These are phyloP conservation scores for Ceratocystis papillata DNA, from an alignment of 2,329 filamentous ascomycete genomes.

Conservation along the genomic window DNA sequence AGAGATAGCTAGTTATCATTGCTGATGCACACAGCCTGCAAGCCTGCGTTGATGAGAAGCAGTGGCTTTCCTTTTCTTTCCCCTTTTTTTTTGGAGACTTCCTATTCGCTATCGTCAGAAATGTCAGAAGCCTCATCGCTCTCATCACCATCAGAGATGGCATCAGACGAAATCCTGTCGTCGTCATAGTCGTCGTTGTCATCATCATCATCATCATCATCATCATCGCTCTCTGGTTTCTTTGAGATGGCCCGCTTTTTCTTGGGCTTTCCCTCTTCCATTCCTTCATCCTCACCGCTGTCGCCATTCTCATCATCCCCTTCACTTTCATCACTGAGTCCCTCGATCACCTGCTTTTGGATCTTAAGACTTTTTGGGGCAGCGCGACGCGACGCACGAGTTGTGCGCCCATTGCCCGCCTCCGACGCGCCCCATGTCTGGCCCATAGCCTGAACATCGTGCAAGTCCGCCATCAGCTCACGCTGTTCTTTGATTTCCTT, in stretches of 20 bases:
- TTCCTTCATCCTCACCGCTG: constrained; percentile 30
- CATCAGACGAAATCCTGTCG: background rate
- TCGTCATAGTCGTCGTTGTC: constrained; percentile 18
- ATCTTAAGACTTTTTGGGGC: constrained; percentile 22
- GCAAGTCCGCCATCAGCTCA: constrained; percentile 73
- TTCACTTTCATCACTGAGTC: constrained; percentile 28
- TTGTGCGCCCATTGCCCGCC: constrained; percentile 33
- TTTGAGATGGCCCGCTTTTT: constrained; percentile 27
- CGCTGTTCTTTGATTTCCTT: constrained; percentile 76
- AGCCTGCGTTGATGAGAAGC: background rate
- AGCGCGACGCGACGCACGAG: constrained; percentile 32
- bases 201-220: constrained; percentile 51
- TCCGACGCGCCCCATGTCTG: constrained; percentile 57
- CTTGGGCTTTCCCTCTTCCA: constrained; percentile 27
- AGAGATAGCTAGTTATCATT: background rate
- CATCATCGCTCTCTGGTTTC: constrained; percentile 27
- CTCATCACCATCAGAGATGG: background rate
- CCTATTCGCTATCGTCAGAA: constrained; percentile 22
- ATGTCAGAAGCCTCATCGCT: constrained; percentile 19
- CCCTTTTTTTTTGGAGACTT: constrained; percentile 11
- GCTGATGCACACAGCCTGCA: background rate
- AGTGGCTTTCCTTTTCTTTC: background rate
- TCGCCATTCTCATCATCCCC: constrained; percentile 27
- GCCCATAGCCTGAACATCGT: constrained; percentile 73
- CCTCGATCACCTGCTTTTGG: constrained; percentile 31